Percentiles rank a stretch among this genome's conserved stretches.
Evolutionary conservation across 2,329 filamentous ascomycete species (phyloP).

Genomic region (Cercospora citrullina): DNA sequence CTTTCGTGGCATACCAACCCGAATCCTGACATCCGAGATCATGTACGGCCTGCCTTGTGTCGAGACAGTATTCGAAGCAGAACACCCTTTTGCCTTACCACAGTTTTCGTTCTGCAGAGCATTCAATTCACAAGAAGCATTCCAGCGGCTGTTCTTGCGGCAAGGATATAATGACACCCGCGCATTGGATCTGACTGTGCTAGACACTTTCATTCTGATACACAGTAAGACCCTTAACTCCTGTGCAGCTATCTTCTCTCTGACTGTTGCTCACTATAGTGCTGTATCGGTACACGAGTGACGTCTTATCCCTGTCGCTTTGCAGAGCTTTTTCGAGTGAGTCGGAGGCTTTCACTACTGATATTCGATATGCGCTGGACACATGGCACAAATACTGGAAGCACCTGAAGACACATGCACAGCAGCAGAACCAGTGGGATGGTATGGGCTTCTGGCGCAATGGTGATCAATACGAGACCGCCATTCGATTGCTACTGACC

Average conservation of each 20-base stretch:
- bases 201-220: conserved; percentile 25
- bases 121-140: conserved; percentile 5
- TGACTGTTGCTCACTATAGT: not conserved
- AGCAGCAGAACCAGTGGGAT: conserved; percentile 12
- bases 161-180: not conserved
- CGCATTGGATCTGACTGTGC: conserved; percentile 14
- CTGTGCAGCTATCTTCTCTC: not conserved
- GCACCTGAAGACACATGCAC: conserved; percentile 6
- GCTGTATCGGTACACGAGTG: conserved; percentile 19
- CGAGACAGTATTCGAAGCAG: conserved; percentile 17
- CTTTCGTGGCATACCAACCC: conserved; percentile 19
- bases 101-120: conserved; percentile 16
- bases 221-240: conserved; percentile 3
- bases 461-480: conserved; percentile 23
- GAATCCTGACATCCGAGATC: conserved; percentile 15
- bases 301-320: conserved; percentile 5
- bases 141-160: conserved; percentile 9
- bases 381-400: conserved; percentile 21
- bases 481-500: conserved; percentile 17
- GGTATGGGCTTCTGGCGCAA: conserved; percentile 18
- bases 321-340: not conserved
- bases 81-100: conserved; percentile 17
- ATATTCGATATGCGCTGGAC: conserved; percentile 13
- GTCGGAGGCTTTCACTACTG: not conserved
- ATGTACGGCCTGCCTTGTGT: conserved; percentile 19